Conservation (phyloP, 192 early-diverging fungal species). For the Coemansia sp. region DNA sequence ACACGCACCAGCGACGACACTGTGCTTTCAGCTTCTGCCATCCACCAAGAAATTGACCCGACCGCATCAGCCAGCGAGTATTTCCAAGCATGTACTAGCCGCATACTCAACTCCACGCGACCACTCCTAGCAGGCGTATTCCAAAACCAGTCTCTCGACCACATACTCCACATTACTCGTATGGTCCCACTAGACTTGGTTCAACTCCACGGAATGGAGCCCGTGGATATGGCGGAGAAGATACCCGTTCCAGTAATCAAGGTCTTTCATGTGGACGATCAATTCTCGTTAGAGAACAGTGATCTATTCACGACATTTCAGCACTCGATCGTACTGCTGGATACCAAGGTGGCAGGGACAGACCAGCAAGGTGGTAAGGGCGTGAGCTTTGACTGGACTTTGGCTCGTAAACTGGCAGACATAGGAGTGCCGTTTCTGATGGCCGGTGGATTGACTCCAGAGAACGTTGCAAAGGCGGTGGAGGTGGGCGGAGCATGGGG, state of each 20-base stretch:
- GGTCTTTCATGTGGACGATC: constrained; percentile 82
- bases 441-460: constrained; percentile 86
- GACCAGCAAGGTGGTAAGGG: constrained; percentile 80
- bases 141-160: constrained; percentile 77
- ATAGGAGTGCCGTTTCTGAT: constrained; percentile 76
- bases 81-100: neutral
- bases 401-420: constrained; percentile 65
- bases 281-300: constrained; percentile 31
- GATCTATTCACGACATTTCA: constrained; percentile 21
- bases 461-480: constrained; percentile 82
- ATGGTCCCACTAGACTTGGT: constrained; percentile 83
- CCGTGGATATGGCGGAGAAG: constrained; percentile 63
- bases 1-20: neutral
- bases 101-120: constrained; percentile 16
- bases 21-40: neutral
- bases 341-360: constrained; percentile 64
- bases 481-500: constrained; percentile 71
- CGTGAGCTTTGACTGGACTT: constrained; percentile 83
- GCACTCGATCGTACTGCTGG: constrained; percentile 59
- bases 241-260: constrained; percentile 87
- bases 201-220: constrained; percentile 92
- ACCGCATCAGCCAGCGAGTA: constrained; percentile 24
- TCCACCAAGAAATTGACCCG: neutral
- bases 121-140: constrained; percentile 96
- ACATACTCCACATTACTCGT: constrained; percentile 70